A percentile compares a stretch with the other conserved stretches of the same genome.
phyloP scores from a whole-genome alignment of 108 stramenopile genomes.

The Pseudonitzschia multiseries region DNA sequence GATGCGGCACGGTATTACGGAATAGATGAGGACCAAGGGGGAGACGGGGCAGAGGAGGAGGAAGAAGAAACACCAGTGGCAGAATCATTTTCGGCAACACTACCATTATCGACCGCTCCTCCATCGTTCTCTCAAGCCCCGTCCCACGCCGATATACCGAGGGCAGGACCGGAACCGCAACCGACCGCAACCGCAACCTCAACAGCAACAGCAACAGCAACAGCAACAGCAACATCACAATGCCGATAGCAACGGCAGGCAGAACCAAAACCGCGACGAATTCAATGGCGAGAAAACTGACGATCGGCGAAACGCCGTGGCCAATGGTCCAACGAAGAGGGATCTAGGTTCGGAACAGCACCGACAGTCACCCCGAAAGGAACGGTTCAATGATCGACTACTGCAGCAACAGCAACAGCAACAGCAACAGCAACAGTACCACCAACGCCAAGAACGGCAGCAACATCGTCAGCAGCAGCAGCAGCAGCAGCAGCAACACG shows the following conservation, averaged over 20 bases:
- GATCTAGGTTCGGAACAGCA: too few relatives aligned
- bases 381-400: not conserved
- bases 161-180: too few relatives aligned
- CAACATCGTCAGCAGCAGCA: not conserved
- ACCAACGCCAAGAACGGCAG: too few relatives aligned
- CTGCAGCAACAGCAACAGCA: not conserved
- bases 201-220: too few relatives aligned
- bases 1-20: conserved; percentile 43
- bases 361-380: too few relatives aligned
- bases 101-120: not conserved
- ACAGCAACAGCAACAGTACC: too few relatives aligned
- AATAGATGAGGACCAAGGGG: conserved; percentile 33
- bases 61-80: not conserved
- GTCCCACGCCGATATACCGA: too few relatives aligned
- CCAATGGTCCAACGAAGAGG: too few relatives aligned
- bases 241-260: not conserved
- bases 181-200: too few relatives aligned
- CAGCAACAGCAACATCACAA: too few relatives aligned
- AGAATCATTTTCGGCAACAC: not conserved
- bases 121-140: too few relatives aligned
- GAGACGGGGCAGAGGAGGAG: not conserved
- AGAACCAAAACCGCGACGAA: not conserved
- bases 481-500: not conserved
- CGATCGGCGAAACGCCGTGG: too few relatives aligned
- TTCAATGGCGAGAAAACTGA: not conserved